phyloP scores from a whole-genome alignment of 768 basidiomycete genomes.

The Cyclocybe aegerita region DNA sequence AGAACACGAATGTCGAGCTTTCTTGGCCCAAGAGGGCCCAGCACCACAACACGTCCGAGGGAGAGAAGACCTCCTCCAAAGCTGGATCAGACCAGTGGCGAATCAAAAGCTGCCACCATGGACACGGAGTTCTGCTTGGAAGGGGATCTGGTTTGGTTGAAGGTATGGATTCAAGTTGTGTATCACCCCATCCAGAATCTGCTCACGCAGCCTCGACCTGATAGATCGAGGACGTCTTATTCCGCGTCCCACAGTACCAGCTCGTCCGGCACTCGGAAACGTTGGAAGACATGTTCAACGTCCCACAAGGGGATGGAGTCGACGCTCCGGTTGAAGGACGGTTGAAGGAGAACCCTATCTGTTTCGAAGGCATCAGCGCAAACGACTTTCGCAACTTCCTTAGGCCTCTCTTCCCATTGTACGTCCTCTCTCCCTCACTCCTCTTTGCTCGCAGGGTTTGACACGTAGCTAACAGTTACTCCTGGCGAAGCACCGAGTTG shows the following conservation, averaged over 20 bases:
- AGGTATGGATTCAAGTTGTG: too few relatives aligned
- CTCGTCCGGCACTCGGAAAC: background rate
- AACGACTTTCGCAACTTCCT: background rate
- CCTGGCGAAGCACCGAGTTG: conserved; percentile 1
- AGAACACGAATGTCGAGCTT: too few relatives aligned
- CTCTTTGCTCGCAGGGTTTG: background rate
- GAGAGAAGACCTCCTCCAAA: too few relatives aligned
- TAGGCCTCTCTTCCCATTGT: background rate
- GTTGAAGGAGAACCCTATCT: background rate
- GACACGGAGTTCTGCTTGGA: too few relatives aligned
- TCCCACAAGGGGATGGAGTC: background rate
- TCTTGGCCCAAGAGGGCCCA: too few relatives aligned
- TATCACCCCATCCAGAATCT: too few relatives aligned
- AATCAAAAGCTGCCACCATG: too few relatives aligned
- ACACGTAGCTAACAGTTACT: background rate
- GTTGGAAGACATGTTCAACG: background rate
- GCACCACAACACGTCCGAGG: too few relatives aligned
- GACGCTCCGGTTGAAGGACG: background rate
- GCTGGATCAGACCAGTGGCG: too few relatives aligned
- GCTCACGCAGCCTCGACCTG: too few relatives aligned
- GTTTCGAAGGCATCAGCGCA: background rate
- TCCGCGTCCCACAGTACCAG: conserved; percentile 5
- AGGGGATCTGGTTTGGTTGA: too few relatives aligned
- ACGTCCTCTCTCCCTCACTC: background rate
- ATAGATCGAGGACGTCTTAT: conserved; percentile 3